Evolutionary conservation across 345 rosid species (phyloP), one percentile per base, ranked within the genome.

Genomic region (Cardamine occulta): DNA sequence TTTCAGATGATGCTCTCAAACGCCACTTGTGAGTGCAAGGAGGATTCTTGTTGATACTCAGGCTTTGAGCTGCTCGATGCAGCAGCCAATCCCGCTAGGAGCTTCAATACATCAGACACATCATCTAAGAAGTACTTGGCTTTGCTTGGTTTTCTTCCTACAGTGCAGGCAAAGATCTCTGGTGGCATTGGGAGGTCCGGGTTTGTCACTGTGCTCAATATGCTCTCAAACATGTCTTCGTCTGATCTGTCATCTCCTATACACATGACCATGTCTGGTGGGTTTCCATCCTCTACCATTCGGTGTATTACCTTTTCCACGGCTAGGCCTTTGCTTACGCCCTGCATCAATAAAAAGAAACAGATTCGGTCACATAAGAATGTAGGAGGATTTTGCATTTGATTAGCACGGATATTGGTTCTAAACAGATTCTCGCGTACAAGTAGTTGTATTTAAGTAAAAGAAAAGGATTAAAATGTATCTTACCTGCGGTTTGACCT

Each of bases 201-300:
- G 74, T 77, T 59, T 32, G 85, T 79, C 64, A 82, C 80, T n/a
- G 83, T 81, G 74, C 80, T 83, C 44, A 80, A 74, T 79, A 90
- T 87, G 83, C 92, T 88, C 80, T 89, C 88, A 72, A 93, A 93
- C 97, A 92, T 92, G 81, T 92, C 97, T 66, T 92, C 96, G 72
- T 92, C 97, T 19, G 96, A 92, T 86, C 86, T 84, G 81, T 93
- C 98, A 70, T 93, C 98, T 28, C 96, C 96, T 66, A 90, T 79
- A 69, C 98, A 93, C 87, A 90, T 81, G 45, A 93, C 91, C 78
- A 90, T 88, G 73, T 90, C 96, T 5, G 94, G 98, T 47, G 89
- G 78, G 42, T 69, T 78, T 2, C 86, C 90, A 5, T 72, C 63
- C 31, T 83, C 79, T n/a, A 83, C 85, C 89, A 88, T 82, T 68